Evolutionary conservation across 2,329 filamentous ascomycete species (phyloP).

Genomic region (Periconia sp.): DNA sequence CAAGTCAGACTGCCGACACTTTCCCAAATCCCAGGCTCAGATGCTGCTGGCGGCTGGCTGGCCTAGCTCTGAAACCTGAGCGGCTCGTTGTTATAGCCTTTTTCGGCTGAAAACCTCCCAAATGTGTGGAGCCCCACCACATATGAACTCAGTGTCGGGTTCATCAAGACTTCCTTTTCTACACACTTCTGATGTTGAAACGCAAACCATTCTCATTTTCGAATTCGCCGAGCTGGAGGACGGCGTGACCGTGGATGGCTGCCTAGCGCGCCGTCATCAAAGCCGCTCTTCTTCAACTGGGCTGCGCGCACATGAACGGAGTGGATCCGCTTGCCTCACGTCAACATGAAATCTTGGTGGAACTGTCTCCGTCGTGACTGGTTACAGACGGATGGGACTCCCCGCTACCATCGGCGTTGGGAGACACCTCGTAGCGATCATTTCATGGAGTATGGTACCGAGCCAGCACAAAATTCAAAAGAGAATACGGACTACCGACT

Average conservation of each 20-base stretch:
- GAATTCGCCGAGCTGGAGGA: background rate
- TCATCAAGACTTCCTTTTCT: background rate
- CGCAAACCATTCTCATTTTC: slow-evolving; percentile 1
- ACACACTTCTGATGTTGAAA: background rate
- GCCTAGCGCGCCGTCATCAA: slow-evolving; percentile 8
- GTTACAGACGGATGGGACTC: background rate
- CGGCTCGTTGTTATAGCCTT: slow-evolving; percentile 18
- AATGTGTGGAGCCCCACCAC: slow-evolving; percentile 3
- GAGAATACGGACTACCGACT: slow-evolving; percentile 4
- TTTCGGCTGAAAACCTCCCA: slow-evolving; percentile 11
- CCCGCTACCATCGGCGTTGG: background rate
- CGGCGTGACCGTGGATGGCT: slow-evolving; percentile 9
- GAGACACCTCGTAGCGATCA: slow-evolving; percentile 1
- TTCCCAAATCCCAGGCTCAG: background rate
- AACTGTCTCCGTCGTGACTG: background rate
- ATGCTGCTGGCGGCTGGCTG: too few relatives aligned
- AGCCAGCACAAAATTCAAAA: slow-evolving; percentile 2
- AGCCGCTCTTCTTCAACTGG: too few relatives aligned
- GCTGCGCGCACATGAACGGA: too few relatives aligned
- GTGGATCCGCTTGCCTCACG: too few relatives aligned
- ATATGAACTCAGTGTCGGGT: background rate
- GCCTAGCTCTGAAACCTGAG: slow-evolving; percentile 11
- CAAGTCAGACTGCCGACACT: slow-evolving; percentile 10
- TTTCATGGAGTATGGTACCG: slow-evolving; percentile 4
- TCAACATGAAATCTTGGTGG: background rate